Evolutionary conservation across 257 asterid species (phyloP).

Genomic region (Solanum corneliomulleri): DNA sequence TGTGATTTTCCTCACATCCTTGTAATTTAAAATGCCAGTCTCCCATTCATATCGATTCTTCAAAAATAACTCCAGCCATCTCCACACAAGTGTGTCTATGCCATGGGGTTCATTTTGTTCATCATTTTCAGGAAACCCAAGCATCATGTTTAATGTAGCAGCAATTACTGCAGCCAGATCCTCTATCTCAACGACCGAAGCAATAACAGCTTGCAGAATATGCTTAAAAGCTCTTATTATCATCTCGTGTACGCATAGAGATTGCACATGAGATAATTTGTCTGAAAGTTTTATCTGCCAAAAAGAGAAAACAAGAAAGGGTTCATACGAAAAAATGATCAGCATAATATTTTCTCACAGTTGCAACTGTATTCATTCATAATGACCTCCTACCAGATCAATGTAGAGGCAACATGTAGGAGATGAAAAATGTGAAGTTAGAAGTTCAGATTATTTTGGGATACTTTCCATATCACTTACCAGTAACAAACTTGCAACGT

Average conservation of each 20-base stretch:
- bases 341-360: not conserved
- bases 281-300: conserved; percentile 93
- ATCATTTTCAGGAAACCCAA: conserved; percentile 60
- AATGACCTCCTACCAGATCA: not conserved
- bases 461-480: not conserved
- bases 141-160: conserved; percentile 78
- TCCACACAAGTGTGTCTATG: conserved; percentile 69
- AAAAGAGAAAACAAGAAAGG: conserved; percentile 4
- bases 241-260: conserved; percentile 96
- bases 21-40: conserved; percentile 44
- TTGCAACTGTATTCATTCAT: not conserved
- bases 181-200: conserved; percentile 56
- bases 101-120: conserved; percentile 21
- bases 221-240: conserved; percentile 88
- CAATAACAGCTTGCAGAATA: conserved; percentile 75
- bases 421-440: not conserved
- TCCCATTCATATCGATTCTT: conserved; percentile 81
- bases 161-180: conserved; percentile 70
- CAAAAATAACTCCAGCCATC: conserved; percentile 83
- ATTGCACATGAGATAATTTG: conserved; percentile 86
- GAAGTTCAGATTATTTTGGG: not conserved
- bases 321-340: not conserved
- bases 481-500: not conserved
- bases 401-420: not conserved
- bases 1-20: conserved; percentile 70